A percentile compares a stretch with the other conserved stretches of the same genome.
Evolutionary conservation across 345 rosid species (phyloP).

Genomic region (Brassica incana): DNA sequence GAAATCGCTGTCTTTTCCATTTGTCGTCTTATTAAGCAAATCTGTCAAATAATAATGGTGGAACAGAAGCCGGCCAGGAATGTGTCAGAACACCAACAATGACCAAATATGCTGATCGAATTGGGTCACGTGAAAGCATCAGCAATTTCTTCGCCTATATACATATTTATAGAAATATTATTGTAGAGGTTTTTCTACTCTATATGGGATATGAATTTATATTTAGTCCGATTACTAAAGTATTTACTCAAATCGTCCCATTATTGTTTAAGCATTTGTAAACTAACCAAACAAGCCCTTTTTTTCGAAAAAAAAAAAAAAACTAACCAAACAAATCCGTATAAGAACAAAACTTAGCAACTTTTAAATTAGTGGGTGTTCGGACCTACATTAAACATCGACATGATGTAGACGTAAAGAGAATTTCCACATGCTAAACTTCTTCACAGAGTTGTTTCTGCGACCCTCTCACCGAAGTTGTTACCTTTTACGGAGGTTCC

Average conservation of each 20-base stretch:
- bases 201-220: neutral
- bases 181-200: neutral
- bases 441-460: too few species aligned
- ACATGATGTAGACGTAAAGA: neutral
- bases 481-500: too few species aligned
- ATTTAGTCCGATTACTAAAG: neutral
- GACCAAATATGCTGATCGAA: neutral
- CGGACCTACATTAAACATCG: conserved; percentile 5
- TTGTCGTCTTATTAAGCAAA: neutral
- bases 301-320: neutral
- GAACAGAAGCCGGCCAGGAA: neutral
- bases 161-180: neutral
- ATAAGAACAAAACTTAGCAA: neutral
- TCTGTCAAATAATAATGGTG: neutral
- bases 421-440: neutral
- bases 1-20: neutral
- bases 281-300: neutral
- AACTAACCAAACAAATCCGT: neutral
- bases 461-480: too few species aligned
- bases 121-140: neutral
- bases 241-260: neutral
- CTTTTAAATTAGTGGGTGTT: neutral
- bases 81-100: neutral
- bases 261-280: neutral
- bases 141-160: neutral